phyloP scores from a whole-genome alignment of 306 rosid genomes.

The Ziziphus jujuba region DNA sequence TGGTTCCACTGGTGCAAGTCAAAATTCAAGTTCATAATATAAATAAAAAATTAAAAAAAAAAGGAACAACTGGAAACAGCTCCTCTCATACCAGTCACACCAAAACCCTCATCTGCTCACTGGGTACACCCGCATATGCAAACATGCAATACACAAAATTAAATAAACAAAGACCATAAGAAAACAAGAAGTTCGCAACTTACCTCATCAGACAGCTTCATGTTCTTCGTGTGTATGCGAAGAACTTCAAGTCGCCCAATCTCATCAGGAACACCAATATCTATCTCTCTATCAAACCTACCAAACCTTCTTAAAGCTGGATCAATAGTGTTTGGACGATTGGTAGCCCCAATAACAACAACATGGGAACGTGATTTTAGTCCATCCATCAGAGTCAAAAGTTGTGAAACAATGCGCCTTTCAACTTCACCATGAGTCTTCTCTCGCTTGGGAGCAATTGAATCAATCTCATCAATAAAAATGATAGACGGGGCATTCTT shows the following conservation, averaged over 20 bases:
- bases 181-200: neutral
- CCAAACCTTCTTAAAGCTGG: conserved; percentile 71
- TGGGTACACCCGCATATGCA: no score
- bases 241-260: conserved; percentile 72
- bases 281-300: conserved; percentile 69
- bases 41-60: neutral
- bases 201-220: conserved; percentile 72
- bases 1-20: neutral
- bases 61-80: neutral
- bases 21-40: neutral
- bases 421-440: conserved; percentile 77
- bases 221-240: conserved; percentile 64
- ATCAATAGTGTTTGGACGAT: conserved; percentile 66
- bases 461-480: conserved; percentile 65
- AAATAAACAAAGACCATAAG: no score
- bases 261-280: conserved; percentile 71
- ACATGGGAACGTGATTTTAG: conserved; percentile 64
- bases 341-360: conserved; percentile 64
- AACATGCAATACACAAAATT: no score
- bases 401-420: conserved; percentile 69
- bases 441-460: conserved; percentile 75
- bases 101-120: no score
- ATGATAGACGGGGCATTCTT: conserved; percentile 76
- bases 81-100: no score
- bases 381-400: conserved; percentile 75